phyloP scores from a whole-genome alignment of 495 filamentous ascomycete genomes.

The Ramalina peruviana region DNA sequence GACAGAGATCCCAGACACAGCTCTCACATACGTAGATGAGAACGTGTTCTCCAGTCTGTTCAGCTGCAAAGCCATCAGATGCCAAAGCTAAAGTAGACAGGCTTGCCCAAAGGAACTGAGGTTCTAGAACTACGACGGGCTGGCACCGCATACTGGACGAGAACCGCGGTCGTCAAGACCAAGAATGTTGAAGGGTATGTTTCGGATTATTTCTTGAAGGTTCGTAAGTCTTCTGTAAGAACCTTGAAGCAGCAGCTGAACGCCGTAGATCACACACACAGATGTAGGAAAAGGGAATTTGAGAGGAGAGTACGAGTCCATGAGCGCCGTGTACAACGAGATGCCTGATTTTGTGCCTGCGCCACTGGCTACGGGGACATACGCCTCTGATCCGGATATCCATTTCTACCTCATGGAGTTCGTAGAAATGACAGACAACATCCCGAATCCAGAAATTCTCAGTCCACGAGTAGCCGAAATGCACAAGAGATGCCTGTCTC shows the following conservation, averaged over 20 bases:
- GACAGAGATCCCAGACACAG: neutral
- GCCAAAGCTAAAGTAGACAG: neutral
- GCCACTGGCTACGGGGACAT: slow-evolving; percentile 16
- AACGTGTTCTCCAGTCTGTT: slow-evolving; percentile 11
- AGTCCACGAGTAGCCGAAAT: slow-evolving; percentile 7
- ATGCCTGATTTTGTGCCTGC: slow-evolving; percentile 10
- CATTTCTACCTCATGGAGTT: slow-evolving; percentile 18
- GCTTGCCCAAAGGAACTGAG: slow-evolving; percentile 6
- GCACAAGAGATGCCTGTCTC: slow-evolving; percentile 8
- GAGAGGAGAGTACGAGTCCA: slow-evolving; percentile 16
- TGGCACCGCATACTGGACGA: slow-evolving; percentile 16
- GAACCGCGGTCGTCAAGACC: slow-evolving; percentile 13
- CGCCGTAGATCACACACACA: neutral
- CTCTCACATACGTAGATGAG: slow-evolving; percentile 3
- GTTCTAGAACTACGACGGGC: slow-evolving; percentile 6
- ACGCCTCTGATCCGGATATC: slow-evolving; percentile 11
- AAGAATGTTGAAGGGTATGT: slow-evolving; percentile 2
- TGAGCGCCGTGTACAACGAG: slow-evolving; percentile 8
- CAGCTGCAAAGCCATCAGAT: neutral
- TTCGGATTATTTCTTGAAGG: slow-evolving; percentile 15
- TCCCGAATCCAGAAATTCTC: slow-evolving; percentile 7
- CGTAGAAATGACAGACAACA: slow-evolving; percentile 11
- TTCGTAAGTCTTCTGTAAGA: neutral
- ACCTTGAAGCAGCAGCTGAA: neutral
- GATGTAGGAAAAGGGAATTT: slow-evolving; percentile 13